Percentiles rank a stretch among this genome's conserved stretches.
Evolutionary conservation across 2,329 filamentous ascomycete species (phyloP).

Genomic region (Penicillium decumbens): DNA sequence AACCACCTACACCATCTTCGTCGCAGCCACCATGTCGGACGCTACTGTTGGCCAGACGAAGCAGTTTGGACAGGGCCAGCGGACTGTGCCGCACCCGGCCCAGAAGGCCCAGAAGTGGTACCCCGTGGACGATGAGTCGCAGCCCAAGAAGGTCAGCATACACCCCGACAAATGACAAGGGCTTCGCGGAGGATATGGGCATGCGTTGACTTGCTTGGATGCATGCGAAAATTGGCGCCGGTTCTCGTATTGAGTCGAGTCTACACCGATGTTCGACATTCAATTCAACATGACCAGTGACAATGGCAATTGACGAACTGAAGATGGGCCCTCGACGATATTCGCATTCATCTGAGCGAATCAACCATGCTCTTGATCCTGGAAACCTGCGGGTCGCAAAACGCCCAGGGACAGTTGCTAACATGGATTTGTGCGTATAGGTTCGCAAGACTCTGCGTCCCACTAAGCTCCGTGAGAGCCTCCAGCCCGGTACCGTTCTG

Average conservation of each 20-base stretch:
- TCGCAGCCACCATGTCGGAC: constrained; percentile 54
- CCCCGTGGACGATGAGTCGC: constrained; percentile 83
- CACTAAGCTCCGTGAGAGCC: constrained; percentile 79
- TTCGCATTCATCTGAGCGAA: constrained; percentile 12
- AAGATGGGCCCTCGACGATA: not conserved
- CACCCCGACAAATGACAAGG: constrained; percentile 15
- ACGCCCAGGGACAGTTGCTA: constrained; percentile 12
- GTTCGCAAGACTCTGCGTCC: constrained; percentile 90
- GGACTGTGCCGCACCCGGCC: constrained; percentile 77
- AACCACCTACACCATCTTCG: constrained; percentile 41
- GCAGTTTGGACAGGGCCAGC: constrained; percentile 96
- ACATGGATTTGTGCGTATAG: constrained; percentile 50
- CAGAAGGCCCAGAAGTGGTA: constrained; percentile 99
- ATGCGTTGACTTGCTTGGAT: constrained; percentile 27
- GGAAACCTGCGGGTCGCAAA: not conserved
- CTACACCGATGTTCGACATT: constrained; percentile 11
- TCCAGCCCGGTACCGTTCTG: constrained; percentile 91
- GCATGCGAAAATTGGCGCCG: constrained; percentile 30
- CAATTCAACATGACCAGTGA: constrained; percentile 19
- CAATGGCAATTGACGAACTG: constrained; percentile 19
- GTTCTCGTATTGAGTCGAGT: constrained; percentile 13
- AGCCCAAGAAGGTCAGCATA: constrained; percentile 87
- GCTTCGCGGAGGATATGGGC: constrained; percentile 19
- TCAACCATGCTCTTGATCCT: not conserved
- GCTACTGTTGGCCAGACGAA: constrained; percentile 61